These are phyloP conservation scores for Massospora cicadina DNA, from an alignment of 371 early-diverging fungal genomes.

Conservation along the genomic window DNA sequence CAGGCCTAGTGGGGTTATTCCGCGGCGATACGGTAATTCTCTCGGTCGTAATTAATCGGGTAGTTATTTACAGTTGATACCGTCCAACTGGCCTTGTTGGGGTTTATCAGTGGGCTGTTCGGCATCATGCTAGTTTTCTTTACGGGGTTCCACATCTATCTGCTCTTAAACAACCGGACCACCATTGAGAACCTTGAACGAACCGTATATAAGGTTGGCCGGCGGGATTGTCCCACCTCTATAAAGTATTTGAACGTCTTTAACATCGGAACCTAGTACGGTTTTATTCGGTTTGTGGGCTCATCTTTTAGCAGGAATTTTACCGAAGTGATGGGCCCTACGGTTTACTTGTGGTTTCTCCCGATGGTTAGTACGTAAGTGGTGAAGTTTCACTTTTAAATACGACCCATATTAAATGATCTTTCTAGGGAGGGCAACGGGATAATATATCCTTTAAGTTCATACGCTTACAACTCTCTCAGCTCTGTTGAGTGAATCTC, in stretches of 20 bases:
- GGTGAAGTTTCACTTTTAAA: not conserved
- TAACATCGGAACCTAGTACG: slow-evolving; percentile 29
- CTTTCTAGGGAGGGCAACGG: slow-evolving; percentile 22
- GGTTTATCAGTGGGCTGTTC: slow-evolving; percentile 36
- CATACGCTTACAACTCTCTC: slow-evolving; percentile 26
- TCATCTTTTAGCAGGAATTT: slow-evolving; percentile 22
- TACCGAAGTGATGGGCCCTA: slow-evolving; percentile 32
- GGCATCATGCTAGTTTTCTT: slow-evolving; percentile 34
- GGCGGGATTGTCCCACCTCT: slow-evolving; percentile 11
- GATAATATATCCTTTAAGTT: slow-evolving; percentile 21
- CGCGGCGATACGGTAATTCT: slow-evolving; percentile 12
- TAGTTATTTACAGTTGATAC: slow-evolving; percentile 13
- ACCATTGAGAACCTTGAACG: slow-evolving; percentile 48
- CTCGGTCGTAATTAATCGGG: not conserved
- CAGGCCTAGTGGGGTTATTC: slow-evolving; percentile 18
- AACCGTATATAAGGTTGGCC: slow-evolving; percentile 21
- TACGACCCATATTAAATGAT: not conserved
- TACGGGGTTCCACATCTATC: slow-evolving; percentile 29
- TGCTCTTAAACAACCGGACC: slow-evolving; percentile 34
- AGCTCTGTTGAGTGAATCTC: not conserved
- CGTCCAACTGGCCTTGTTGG: slow-evolving; percentile 23
- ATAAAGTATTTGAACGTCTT: slow-evolving; percentile 34
- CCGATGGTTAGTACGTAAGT: slow-evolving; percentile 33
- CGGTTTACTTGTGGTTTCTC: slow-evolving; percentile 30
- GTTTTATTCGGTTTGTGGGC: not conserved